Evolutionary conservation across 2,329 filamentous ascomycete species (phyloP), one percentile per base, ranked within the genome.

Genomic region (Colletotrichum godetiae): DNA sequence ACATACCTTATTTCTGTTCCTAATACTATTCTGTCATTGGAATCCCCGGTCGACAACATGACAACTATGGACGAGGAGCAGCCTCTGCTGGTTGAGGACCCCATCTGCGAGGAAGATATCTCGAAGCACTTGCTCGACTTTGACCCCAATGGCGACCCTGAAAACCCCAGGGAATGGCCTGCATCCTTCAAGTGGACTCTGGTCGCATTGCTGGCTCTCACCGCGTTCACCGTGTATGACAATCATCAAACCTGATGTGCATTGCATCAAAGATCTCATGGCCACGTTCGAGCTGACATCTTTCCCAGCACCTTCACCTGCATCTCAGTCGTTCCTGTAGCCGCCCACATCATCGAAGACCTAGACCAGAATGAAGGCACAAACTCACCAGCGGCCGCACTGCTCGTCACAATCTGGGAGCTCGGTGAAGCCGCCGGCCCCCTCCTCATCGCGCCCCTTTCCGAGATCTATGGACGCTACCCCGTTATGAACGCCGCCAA

Each of bases 321-420:
- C 79, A 88, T 89, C 68, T 86, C 85, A 0, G 83, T 90, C 1
- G 86, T 90, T 1, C 88, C 89, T 0, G 82, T 91, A 62, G 88
- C 89, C 7, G 82, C 81, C 49, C 82, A 81, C 59, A 90, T 91
- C 74, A 84, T 88, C 27, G 76, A 80, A 2, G 88, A 91, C 70
- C 83, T 86, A 60, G 79, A 84, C 70, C 65, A 76, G 22, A 80
- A 82, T n/a, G 75, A 78, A 11, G 77, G 81, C 33, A 11, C 68
- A 2, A 83, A 82, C 79, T 86, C 86, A 69, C 85, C 86, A 0
- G 83, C 87, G 19, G 86, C 83, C 76, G 87, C 89, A 52, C 83
- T 95, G 57, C 90, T 94, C 67, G 90, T 94, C 10, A 93, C 92
- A 0, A 90, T 94, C 72, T 92, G 92, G 86, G 89, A 95, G 73